Base-by-base conservation (phyloP, 2,329 filamentous ascomycete species). In the Microascus cirrosus region DNA sequence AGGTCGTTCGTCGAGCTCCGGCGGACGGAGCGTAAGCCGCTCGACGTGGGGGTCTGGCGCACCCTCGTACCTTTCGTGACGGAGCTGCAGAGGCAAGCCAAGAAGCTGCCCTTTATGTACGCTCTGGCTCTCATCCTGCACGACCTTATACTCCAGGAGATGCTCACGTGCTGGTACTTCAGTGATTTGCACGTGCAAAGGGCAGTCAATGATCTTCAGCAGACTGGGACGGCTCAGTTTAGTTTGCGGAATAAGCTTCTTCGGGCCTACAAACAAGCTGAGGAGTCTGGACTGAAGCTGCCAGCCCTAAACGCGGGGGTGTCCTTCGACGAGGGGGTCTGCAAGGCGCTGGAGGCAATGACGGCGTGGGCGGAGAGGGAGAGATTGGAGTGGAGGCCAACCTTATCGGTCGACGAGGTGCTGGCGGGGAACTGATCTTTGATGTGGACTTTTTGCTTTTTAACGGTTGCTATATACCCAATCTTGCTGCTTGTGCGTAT, bases 311-410 rank as follows among this genome's bases (percentile, higher is more conserved):
- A 57, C 48, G 42, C 48, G 12, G 55, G 85, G 0, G 85, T 87
- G 60, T 81, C 77, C 11, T 76, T 79, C 0, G 87, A 84, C 63
- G 86, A 82, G 0, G 87, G 89, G 71, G 81, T 87, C 0, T 53
- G 35, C 24, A 35, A 36, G 51, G 35, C 51, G 39, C 36, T 54
- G 25, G 48, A 45, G 55, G 15, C 54, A 13, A 24, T 53, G 54
- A 52, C 34, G 54, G 56, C 54, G 34, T 59, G 58, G 54, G 58
- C 58, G n/a, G 54, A 52, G 15, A 48, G 22, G 25, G 54, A 56
- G 58, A 50, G 51, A 22, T 39, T 54, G 32, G 48, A 56, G 45
- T 59, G 58, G 58, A 42, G n/a, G 48, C 54, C 54, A 25, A 54
- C 45, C 13, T 39, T 56, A 20, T 53, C 34, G 25, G 32, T n/a